Percentiles rank a stretch among this genome's conserved stretches.
phyloP scores from a whole-genome alignment of 441 rosid genomes.

The Croton laevigatus region DNA sequence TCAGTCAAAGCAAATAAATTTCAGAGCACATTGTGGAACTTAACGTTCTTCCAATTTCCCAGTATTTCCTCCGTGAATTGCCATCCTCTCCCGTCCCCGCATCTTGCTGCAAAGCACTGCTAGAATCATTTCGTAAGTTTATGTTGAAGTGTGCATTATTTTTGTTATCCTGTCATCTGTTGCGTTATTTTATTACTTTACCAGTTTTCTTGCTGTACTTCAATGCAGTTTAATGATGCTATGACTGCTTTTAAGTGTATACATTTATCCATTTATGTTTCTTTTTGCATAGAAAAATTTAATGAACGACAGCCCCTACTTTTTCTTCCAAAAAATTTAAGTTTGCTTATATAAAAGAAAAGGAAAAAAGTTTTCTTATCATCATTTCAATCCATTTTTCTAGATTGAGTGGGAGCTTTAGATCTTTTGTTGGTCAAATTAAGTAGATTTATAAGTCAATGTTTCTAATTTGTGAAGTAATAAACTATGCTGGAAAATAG shows the following conservation, averaged over 20 bases:
- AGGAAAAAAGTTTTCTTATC: not conserved
- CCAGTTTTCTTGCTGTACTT: not conserved
- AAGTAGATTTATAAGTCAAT: not conserved
- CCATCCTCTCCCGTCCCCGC: constrained; percentile 99
- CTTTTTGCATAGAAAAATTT: not conserved
- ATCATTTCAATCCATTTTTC: not conserved
- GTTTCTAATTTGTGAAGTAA: not conserved
- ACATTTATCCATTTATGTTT: not conserved
- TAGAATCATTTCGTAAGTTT: constrained; percentile 92
- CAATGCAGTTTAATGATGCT: not conserved
- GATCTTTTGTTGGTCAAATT: not conserved
- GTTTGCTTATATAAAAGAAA: not conserved
- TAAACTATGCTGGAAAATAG: not conserved
- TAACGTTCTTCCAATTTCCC: constrained; percentile 30
- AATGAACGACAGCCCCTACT: not conserved
- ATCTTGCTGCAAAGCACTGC: constrained; percentile 95
- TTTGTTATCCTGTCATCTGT: constrained; percentile 16
- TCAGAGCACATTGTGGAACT: constrained; percentile 16
- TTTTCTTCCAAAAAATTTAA: constrained; percentile 2
- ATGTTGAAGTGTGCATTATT: constrained; percentile 15
- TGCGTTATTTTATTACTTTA: not conserved
- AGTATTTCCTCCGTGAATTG: constrained; percentile 94
- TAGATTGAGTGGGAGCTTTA: not conserved
- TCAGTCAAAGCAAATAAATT: constrained; percentile 18
- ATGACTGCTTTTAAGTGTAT: not conserved